These are phyloP conservation scores for Brassica incana DNA, from an alignment of 345 rosid genomes.

Conservation along the genomic window DNA sequence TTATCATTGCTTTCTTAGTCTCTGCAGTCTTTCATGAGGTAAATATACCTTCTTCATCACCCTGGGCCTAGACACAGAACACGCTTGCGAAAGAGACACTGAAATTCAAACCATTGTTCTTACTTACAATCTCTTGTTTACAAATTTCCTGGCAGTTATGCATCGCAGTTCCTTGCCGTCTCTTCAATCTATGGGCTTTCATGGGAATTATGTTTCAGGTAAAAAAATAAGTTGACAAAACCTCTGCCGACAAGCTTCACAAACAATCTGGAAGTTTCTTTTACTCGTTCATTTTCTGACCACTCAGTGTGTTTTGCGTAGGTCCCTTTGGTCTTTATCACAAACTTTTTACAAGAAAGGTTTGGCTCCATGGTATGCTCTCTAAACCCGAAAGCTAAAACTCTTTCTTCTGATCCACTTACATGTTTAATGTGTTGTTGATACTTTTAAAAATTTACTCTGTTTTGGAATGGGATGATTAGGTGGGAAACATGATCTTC, in stretches of 20 bases:
- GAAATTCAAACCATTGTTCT: not conserved
- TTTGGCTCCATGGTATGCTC: constrained; percentile 75
- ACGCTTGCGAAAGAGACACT: not conserved
- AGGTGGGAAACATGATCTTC: constrained; percentile 98
- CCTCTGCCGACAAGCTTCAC: not conserved
- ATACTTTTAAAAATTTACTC: not conserved
- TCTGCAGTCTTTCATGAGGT: constrained; percentile 99
- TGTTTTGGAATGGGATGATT: constrained; percentile 25
- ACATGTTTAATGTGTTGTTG: not conserved
- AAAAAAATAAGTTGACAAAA: not conserved
- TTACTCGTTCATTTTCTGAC: constrained; percentile 6
- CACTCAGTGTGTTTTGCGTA: constrained; percentile 25
- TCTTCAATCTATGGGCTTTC: constrained; percentile 94
- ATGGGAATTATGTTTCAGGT: constrained; percentile 98
- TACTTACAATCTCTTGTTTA: not conserved
- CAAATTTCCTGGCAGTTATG: constrained; percentile 57
- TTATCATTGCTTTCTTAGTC: constrained; percentile 72
- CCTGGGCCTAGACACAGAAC: not conserved
- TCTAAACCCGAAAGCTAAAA: constrained; percentile 2
- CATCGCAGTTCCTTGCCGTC: constrained; percentile 94
- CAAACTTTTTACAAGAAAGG: constrained; percentile 72
- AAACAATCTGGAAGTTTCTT: not conserved
- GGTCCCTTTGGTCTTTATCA: constrained; percentile 88
- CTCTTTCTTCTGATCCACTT: not conserved
- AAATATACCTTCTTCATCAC: constrained; percentile 16